phyloP scores from a whole-genome alignment of 2,329 filamentous ascomycete genomes.

The Aspergillus terreus region DNA sequence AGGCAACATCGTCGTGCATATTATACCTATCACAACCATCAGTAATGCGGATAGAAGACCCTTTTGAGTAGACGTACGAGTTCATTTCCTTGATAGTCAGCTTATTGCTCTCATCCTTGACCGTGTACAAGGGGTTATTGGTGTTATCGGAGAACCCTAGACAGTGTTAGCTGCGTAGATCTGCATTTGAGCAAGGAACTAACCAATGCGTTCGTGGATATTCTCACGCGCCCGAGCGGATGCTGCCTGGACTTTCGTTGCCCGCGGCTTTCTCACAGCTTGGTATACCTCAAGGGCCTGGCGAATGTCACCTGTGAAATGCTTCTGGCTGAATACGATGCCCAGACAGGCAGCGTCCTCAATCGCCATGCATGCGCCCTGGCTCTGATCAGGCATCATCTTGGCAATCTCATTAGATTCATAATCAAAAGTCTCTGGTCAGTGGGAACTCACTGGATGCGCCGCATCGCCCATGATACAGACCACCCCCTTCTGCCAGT shows the following conservation, averaged over 20 bases:
- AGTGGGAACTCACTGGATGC: slow-evolving; percentile 49
- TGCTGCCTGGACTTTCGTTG: slow-evolving; percentile 55
- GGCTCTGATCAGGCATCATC: slow-evolving; percentile 68
- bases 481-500: slow-evolving; percentile 42
- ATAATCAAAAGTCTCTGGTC: not conserved
- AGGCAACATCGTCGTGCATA: slow-evolving; percentile 53
- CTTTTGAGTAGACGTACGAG: slow-evolving; percentile 41
- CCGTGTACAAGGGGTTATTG: slow-evolving; percentile 55
- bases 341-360: slow-evolving; percentile 63
- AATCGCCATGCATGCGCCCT: slow-evolving; percentile 67
- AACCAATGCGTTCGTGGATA: slow-evolving; percentile 61
- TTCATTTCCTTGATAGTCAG: slow-evolving; percentile 70
- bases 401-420: slow-evolving; percentile 8
- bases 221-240: slow-evolving; percentile 58
- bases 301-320: slow-evolving; percentile 48
- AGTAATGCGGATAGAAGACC: not conserved
- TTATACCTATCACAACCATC: slow-evolving; percentile 46
- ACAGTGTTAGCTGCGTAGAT: slow-evolving; percentile 6
- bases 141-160: slow-evolving; percentile 62
- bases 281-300: slow-evolving; percentile 51
- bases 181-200: slow-evolving; percentile 7
- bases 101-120: slow-evolving; percentile 58
- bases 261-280: slow-evolving; percentile 52
- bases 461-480: slow-evolving; percentile 64
- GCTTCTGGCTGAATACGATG: slow-evolving; percentile 53